These are phyloP conservation scores for Elsinoe fawcettii DNA, from an alignment of 2,329 filamentous ascomycete species.

Conservation along the genomic window DNA sequence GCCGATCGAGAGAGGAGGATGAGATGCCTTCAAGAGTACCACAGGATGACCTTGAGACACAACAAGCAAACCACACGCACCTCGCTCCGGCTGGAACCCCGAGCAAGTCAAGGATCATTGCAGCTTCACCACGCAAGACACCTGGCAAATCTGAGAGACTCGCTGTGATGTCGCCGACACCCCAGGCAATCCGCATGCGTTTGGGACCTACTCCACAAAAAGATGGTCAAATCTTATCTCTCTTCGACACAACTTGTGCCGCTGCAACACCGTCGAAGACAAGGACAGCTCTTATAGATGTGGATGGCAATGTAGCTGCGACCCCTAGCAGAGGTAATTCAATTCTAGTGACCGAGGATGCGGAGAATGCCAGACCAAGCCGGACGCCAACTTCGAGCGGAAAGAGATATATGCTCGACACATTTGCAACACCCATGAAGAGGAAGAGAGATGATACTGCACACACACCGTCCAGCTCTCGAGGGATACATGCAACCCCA, in stretches of 20 bases:
- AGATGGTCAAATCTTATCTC: conserved; percentile 66
- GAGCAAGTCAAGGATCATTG: neutral
- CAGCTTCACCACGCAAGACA: conserved; percentile 10
- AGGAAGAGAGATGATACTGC: conserved; percentile 36
- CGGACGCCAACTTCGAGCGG: conserved; percentile 47
- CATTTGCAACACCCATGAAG: conserved; percentile 58
- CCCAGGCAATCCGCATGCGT: conserved; percentile 26
- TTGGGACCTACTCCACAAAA: conserved; percentile 73
- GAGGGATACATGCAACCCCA: conserved; percentile 50
- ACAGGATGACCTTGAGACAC: neutral
- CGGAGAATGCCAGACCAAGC: conserved; percentile 20
- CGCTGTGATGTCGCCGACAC: conserved; percentile 20
- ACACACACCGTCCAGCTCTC: conserved; percentile 41
- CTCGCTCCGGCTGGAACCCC: conserved; percentile 4
- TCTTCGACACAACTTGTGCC: conserved; percentile 62
- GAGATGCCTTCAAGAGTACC: neutral
- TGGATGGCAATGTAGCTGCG: conserved; percentile 29
- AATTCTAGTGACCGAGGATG: conserved; percentile 1
- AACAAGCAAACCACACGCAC: neutral
- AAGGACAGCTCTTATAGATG: conserved; percentile 26
- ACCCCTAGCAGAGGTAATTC: conserved; percentile 33
- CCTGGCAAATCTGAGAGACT: conserved; percentile 15
- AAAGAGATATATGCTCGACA: conserved; percentile 55
- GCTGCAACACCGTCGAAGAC: conserved; percentile 39
- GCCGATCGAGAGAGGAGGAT: conserved; percentile 25